Conservation (phyloP, 306 rosid species). For the Ceratonia siliqua region DNA sequence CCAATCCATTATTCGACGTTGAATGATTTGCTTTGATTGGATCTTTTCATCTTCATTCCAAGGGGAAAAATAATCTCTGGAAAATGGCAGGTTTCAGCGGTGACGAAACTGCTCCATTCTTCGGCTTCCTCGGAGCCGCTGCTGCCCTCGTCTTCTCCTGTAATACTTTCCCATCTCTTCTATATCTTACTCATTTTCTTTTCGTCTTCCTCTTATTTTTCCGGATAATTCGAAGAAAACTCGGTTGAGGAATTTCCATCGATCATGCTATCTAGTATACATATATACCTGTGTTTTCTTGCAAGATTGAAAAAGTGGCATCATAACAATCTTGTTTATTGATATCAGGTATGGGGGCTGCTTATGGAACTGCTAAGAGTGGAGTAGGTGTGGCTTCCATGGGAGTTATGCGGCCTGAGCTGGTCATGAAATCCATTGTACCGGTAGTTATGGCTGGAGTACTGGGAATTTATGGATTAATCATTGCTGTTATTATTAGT, state of each 20-base stretch:
- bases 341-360: slow-evolving; percentile 80
- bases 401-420: slow-evolving; percentile 87
- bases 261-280: neutral
- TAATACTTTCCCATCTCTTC: slow-evolving; percentile 30
- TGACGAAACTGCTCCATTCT: slow-evolving; percentile 71
- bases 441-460: slow-evolving; percentile 91
- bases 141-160: slow-evolving; percentile 68
- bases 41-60: neutral
- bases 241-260: neutral
- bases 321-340: neutral
- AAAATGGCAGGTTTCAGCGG: slow-evolving; percentile 52
- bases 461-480: slow-evolving; percentile 71
- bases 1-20: neutral
- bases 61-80: neutral
- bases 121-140: slow-evolving; percentile 67
- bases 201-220: neutral
- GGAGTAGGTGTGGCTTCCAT: slow-evolving; percentile 84
- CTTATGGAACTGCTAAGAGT: slow-evolving; percentile 80
- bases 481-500: slow-evolving; percentile 74
- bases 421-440: slow-evolving; percentile 83
- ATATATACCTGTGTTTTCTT: neutral
- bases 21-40: neutral
- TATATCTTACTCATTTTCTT: neutral
- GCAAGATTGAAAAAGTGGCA: neutral
- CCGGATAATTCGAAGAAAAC: neutral